phyloP scores from a whole-genome alignment of 805 yeast species.

The Saccharomycopsis babjevae region DNA sequence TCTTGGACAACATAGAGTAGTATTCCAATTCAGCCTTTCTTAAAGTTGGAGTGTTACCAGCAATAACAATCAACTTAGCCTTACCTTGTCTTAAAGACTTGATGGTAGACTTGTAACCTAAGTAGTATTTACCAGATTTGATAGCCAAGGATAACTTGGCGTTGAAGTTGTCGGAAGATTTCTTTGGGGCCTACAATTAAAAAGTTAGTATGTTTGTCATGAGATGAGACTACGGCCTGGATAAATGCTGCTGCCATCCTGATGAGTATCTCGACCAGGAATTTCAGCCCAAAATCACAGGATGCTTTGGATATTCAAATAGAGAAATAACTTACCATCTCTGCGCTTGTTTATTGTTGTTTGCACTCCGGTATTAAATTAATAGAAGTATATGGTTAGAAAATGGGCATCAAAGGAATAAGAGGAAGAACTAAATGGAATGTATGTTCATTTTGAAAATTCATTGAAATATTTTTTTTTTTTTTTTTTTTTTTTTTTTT shows the following conservation, averaged over 20 bases:
- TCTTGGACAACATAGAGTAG: conserved; percentile 99
- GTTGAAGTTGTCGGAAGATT: conserved; percentile 89
- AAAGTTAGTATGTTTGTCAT: conserved; percentile 30
- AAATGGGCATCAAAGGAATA: conserved; percentile 17
- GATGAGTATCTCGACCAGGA: not conserved
- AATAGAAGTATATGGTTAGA: conserved; percentile 12
- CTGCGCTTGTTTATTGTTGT: conserved; percentile 54
- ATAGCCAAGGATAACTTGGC: conserved; percentile 95
- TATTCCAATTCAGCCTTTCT: conserved; percentile 99
- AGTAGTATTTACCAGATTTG: conserved; percentile 99
- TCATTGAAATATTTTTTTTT: not conserved
- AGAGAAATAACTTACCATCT: conserved; percentile 79
- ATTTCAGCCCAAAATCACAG: not conserved
- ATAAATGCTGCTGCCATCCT: not conserved
- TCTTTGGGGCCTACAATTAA: conserved; percentile 82
- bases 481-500: not conserved
- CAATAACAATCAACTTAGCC: conserved; percentile 95
- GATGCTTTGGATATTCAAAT: not conserved
- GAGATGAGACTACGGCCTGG: no score
- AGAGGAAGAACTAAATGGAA: not conserved
- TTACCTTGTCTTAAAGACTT: conserved; percentile 98
- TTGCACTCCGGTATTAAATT: conserved; percentile 85
- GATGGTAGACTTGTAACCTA: conserved; percentile 98
- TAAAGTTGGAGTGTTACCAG: conserved; percentile 99
- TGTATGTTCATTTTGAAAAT: not conserved